Evolutionary conservation across 768 basidiomycete species (phyloP), one percentile per base, ranked within the genome.

Genomic region (Tricholoma matsutake): DNA sequence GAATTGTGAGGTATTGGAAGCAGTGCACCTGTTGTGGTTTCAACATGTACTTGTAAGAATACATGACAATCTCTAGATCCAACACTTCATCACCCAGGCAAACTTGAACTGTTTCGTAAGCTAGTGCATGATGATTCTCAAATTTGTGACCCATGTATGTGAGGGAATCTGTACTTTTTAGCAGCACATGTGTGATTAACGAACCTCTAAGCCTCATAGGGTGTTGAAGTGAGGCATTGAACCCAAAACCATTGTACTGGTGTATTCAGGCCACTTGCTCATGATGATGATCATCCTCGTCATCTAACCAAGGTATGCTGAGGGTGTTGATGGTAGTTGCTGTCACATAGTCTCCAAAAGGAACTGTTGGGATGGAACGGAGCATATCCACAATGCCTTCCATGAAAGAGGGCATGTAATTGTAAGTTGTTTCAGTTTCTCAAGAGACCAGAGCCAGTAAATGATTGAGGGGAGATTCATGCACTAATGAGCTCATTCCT

Each of bases 51-150:
- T 34, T 16, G 52, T 67, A 71, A 0, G n/a, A 5, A 18, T 43
- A 43, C 8, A n/a, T 68, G 66, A 0, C 69, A 58, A 25, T 75
- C 68, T 0, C 67, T 56, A 10, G 73, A 71, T 32, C 67, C 57
- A 59, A 73, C 70, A 6, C 73, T 73, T 0, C 61, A 34, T 6
- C 59, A 51, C 32, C 71, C 65, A 32, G n/a, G 2, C 14, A 18
- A n/a, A 43, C 41, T 11, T 43, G n/a, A 6, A n/a, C 8, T 5
- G 11, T 11, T 43, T 43, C 41, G 75, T 73, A 0, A 69, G 71
- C 8, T 6, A 20, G 11, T 14, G 54, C 20, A 5, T 45, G 41
- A 11, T 58, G 29, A 7, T 22, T 32, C 43, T 59, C 62, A 20
- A 63, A 63, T 16, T 63, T 54, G 1, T 28, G 25, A 3, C 62